These are phyloP conservation scores for Mariannaea sp. DNA, from an alignment of 2,329 filamentous ascomycete genomes.

Conservation along the genomic window DNA sequence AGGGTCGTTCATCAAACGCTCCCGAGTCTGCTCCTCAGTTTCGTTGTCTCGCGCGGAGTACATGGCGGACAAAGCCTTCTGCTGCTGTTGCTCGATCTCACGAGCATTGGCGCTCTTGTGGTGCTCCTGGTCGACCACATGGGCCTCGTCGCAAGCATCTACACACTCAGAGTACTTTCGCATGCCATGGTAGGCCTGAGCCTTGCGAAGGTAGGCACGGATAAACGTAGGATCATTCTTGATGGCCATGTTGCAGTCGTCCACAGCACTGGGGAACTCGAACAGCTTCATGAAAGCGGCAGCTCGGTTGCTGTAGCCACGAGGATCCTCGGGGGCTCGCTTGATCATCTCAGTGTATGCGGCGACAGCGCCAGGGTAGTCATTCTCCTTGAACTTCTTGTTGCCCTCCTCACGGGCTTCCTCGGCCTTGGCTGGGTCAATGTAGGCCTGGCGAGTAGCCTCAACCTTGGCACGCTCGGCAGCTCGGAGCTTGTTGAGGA, in stretches of 20 bases:
- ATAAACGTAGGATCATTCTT: constrained; percentile 91
- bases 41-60: constrained; percentile 91
- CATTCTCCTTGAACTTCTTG: constrained; percentile 93
- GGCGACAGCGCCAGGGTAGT: constrained; percentile 93
- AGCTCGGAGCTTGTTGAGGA: constrained; percentile 87
- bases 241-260: constrained; percentile 91
- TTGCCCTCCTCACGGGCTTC: constrained; percentile 94
- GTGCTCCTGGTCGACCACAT: constrained; percentile 72
- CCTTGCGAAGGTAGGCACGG: constrained; percentile 94
- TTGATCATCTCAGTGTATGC: constrained; percentile 97
- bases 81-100: constrained; percentile 92
- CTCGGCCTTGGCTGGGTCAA: constrained; percentile 90
- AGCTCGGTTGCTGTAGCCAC: constrained; percentile 96
- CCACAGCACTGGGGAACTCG: constrained; percentile 89
- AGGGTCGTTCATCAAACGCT: constrained; percentile 86
- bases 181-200: constrained; percentile 95
- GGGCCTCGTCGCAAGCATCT: constrained; percentile 84
- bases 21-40: constrained; percentile 93
- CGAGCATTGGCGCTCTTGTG: constrained; percentile 76
- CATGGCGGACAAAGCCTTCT: constrained; percentile 90
- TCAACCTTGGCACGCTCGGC: constrained; percentile 87
- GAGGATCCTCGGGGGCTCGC: constrained; percentile 87
- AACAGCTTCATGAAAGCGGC: constrained; percentile 97
- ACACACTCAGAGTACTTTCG: constrained; percentile 96
- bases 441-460: constrained; percentile 75